phyloP scores from a whole-genome alignment of 2,329 filamentous ascomycete genomes.

The Fusarium newnesense region DNA sequence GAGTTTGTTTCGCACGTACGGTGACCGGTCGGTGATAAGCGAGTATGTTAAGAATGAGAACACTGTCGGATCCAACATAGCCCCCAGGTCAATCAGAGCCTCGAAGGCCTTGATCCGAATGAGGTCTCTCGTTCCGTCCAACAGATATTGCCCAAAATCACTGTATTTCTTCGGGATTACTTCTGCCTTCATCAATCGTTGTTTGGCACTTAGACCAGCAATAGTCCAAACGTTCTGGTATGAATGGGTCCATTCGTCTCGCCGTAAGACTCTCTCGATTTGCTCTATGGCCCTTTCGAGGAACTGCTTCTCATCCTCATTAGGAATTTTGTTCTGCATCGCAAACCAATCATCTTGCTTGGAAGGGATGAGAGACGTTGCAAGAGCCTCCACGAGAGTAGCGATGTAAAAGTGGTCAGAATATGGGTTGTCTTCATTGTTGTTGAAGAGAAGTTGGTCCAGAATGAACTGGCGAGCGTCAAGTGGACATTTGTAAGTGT shows the following conservation, averaged over 20 bases:
- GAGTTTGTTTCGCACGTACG: conserved; percentile 69
- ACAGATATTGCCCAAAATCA: conserved; percentile 71
- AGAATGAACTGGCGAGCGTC: conserved; percentile 85
- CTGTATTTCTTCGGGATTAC: conserved; percentile 65
- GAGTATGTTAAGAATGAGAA: conserved; percentile 67
- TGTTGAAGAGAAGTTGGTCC: conserved; percentile 91
- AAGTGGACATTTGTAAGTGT: conserved; percentile 78
- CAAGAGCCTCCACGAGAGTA: conserved; percentile 74
- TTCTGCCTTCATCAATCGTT: conserved; percentile 70
- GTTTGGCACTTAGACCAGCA: conserved; percentile 70
- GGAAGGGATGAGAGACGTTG: conserved; percentile 66
- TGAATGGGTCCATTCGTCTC: conserved; percentile 75
- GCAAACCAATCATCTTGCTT: conserved; percentile 58
- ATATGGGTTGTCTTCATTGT: conserved; percentile 89
- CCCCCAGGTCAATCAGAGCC: conserved; percentile 70
- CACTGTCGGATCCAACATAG: conserved; percentile 64
- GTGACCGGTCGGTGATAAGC: conserved; percentile 71
- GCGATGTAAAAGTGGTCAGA: conserved; percentile 93
- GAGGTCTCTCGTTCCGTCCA: conserved; percentile 70
- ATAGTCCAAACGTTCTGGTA: conserved; percentile 75
- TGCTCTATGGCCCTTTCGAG: conserved; percentile 67
- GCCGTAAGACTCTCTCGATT: conserved; percentile 73
- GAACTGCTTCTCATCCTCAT: conserved; percentile 60
- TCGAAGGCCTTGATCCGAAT: conserved; percentile 75
- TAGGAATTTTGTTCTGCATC: conserved; percentile 57